Evolutionary conservation across 768 basidiomycete species (phyloP).

Genomic region (Lactarius trivialis): DNA sequence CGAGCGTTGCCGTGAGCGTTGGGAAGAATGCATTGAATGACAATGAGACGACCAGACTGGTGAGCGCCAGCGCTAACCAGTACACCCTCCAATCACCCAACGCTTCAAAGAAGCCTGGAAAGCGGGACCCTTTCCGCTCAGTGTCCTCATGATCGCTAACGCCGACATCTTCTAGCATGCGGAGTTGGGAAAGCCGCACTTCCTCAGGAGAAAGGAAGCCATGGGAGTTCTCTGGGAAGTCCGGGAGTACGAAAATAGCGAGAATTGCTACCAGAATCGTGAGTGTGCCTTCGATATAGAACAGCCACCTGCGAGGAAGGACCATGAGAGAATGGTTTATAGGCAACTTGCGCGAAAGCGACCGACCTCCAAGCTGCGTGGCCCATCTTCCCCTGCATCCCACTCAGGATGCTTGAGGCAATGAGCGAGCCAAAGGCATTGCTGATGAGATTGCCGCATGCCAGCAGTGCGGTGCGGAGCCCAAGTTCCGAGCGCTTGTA

Average conservation of each 20-base stretch:
- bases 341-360: constrained; percentile 10
- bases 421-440: constrained; percentile 81
- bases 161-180: constrained; percentile 61
- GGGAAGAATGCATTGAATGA: constrained; percentile 81
- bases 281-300: constrained; percentile 59
- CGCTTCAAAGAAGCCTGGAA: constrained; percentile 50
- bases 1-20: constrained; percentile 67
- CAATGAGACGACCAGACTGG: constrained; percentile 53
- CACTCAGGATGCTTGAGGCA: constrained; percentile 65
- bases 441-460: constrained; percentile 66
- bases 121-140: constrained; percentile 30
- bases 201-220: constrained; percentile 58
- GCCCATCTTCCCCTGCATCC: constrained; percentile 64
- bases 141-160: constrained; percentile 44
- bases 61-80: constrained; percentile 64
- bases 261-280: constrained; percentile 48
- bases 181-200: constrained; percentile 45
- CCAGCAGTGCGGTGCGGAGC: constrained; percentile 57
- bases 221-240: constrained; percentile 56
- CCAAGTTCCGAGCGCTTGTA: constrained; percentile 70
- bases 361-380: constrained; percentile 66
- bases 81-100: constrained; percentile 78
- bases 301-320: constrained; percentile 51
- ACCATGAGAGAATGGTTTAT: not conserved
- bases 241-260: constrained; percentile 63